Evolutionary conservation across 495 filamentous ascomycete species (phyloP), one percentile per base, ranked within the genome.

Genomic region (Aspergillus hancockii): DNA sequence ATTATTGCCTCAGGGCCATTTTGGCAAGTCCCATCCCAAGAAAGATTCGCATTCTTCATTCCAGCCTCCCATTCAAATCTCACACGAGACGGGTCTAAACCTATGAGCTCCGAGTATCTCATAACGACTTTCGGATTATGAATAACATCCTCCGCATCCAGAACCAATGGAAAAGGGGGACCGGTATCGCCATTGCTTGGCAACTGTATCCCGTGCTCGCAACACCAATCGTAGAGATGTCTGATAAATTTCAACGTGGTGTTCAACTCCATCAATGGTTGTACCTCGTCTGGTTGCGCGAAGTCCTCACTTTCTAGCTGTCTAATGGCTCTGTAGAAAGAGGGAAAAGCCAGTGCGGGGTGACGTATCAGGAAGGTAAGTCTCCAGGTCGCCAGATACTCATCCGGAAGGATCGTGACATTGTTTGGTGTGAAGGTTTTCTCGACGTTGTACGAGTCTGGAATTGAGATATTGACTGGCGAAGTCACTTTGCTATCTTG

Each of bases 111-210:
- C 31, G 62, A 60, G 41, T 68, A 71, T 34, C 52, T 62, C 1
- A 55, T n/a, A 1, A 79, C 62, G 3, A 71, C 49, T 14, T 59
- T 60, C n/a, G 63, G 69, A 3, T 64, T 34, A 0, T 61, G 52
- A 25, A 75, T 75, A 38, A 75, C 50, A 55, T 79, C 75, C 46
- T 76, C 61, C 2, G 75, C 74, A 52, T 79, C 75, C 19, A 79
- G 58, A 5, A 79, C 51, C 8, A 76, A 32, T 3, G 75, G 74
- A 41, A n/a, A 7, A 6, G 9, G 9, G 4, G 8, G 8, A 10
- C 10, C 14, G 16, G 10, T 14, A 7, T 18, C 38, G 38, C 16
- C 38, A 41, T 38, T 38, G 34, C 14, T 32, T 32, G 10, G 5
- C 6, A 5, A 7, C 47, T 57, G 60, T 14, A 5, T 51, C 3